Evolutionary conservation across 2,329 filamentous ascomycete genomes (phyloP).

Genomic region (Ceratocystis eucalypticola): DNA sequence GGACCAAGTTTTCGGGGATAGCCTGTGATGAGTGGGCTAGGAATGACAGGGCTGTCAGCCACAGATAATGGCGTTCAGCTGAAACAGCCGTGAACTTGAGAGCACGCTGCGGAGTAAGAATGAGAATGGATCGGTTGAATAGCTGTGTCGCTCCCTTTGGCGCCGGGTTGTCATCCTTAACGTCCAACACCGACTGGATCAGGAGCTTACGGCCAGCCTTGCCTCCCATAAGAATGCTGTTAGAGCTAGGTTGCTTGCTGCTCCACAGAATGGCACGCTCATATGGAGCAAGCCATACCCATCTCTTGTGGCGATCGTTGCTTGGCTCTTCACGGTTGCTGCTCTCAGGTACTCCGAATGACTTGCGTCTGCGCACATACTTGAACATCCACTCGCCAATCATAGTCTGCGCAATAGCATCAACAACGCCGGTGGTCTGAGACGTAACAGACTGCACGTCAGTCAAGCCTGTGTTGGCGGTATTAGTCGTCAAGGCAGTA

Average conservation of each 20-base stretch:
- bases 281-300: conserved; percentile 97
- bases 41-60: conserved; percentile 90
- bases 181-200: conserved; percentile 93
- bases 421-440: conserved; percentile 71
- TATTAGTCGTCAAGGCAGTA: conserved; percentile 33
- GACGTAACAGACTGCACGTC: conserved; percentile 37
- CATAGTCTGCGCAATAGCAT: conserved; percentile 96
- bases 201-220: conserved; percentile 90
- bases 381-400: conserved; percentile 97
- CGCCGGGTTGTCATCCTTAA: conserved; percentile 80
- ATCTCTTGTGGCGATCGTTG: conserved; percentile 78
- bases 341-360: conserved; percentile 65
- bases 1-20: conserved; percentile 56
- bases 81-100: conserved; percentile 84
- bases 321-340: conserved; percentile 56
- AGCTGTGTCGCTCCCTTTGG: conserved; percentile 54
- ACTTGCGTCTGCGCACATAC: conserved; percentile 75
- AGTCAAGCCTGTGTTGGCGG: conserved; percentile 30
- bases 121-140: conserved; percentile 89
- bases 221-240: conserved; percentile 66
- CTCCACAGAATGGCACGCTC: conserved; percentile 96
- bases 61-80: conserved; percentile 80
- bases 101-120: conserved; percentile 82
- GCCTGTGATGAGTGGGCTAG: conserved; percentile 77
- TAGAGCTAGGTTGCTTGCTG: conserved; percentile 85